Evolutionary conservation across 163 green algal genomes (phyloP).

Genomic region (Picocystis sp.): DNA sequence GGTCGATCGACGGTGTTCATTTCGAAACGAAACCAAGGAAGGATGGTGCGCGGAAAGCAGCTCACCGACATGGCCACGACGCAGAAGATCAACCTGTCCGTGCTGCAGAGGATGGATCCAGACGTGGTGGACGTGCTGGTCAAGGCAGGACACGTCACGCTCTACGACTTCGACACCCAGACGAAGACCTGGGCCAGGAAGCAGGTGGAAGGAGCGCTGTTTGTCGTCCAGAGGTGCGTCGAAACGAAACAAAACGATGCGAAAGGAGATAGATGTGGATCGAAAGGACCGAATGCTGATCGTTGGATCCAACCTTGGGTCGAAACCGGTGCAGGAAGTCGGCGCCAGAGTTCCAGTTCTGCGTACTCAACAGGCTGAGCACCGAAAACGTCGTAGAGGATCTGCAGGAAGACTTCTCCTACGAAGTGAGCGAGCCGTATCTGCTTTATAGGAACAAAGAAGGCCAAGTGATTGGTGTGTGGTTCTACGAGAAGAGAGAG

Average conservation of each 20-base stretch:
- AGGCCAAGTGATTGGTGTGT: constrained; percentile 22
- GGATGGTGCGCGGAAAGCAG: too few relatives aligned
- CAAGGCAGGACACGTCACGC: constrained; percentile 17
- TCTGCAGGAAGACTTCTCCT: constrained; percentile 20
- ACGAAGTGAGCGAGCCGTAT: constrained; percentile 18
- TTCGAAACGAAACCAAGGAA: too few relatives aligned
- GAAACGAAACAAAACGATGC: neutral
- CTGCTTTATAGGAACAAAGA: constrained; percentile 16
- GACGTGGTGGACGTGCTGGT: constrained; percentile 20
- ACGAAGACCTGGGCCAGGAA: constrained; percentile 12
- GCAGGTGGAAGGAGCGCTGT: constrained; percentile 10
- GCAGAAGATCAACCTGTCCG: constrained; percentile 16
- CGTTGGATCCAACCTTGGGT: too few relatives aligned
- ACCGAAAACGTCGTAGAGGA: constrained; percentile 27
- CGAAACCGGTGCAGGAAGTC: too few relatives aligned
- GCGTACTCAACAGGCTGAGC: constrained; percentile 22
- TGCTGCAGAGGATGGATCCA: constrained; percentile 18
- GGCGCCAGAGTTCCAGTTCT: constrained; percentile 20
- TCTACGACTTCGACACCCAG: constrained; percentile 25
- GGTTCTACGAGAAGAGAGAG: constrained; percentile 23
- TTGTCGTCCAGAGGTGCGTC: constrained; percentile 4
- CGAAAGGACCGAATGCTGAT: too few relatives aligned
- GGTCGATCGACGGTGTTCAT: too few relatives aligned
- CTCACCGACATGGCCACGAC: constrained; percentile 16
- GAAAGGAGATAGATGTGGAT: too few relatives aligned